These are phyloP conservation scores for Ichthyophonus hoferi DNA, from an alignment of 208 protist species.

Conservation along the genomic window DNA sequence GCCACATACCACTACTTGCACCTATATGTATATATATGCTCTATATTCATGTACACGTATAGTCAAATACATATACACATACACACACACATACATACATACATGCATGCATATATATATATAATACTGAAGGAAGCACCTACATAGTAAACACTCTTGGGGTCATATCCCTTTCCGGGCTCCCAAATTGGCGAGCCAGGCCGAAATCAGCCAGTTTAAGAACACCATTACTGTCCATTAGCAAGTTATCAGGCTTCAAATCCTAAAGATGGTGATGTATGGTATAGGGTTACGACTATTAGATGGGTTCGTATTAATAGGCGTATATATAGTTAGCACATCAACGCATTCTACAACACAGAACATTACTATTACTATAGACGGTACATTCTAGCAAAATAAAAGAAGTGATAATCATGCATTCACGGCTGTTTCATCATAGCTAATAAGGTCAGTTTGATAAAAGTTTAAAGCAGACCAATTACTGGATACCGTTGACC, in stretches of 20 bases:
- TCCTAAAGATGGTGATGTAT: too few species aligned
- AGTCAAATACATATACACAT: not conserved
- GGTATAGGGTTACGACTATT: too few species aligned
- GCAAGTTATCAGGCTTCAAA: constrained; percentile 45
- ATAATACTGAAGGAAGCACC: not conserved
- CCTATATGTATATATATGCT: not conserved
- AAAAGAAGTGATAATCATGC: too few species aligned
- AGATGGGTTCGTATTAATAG: too few species aligned
- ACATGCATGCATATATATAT: not conserved
- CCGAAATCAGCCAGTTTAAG: constrained; percentile 44
- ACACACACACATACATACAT: not conserved
- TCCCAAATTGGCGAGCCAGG: constrained; percentile 44
- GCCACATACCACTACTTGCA: not conserved
- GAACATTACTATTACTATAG: too few species aligned
- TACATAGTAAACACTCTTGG: constrained; percentile 39
- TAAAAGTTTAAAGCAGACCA: too few species aligned
- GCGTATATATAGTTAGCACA: too few species aligned
- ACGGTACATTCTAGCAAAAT: too few species aligned
- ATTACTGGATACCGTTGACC: too few species aligned
- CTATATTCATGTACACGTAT: not conserved
- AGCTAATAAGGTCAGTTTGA: too few species aligned
- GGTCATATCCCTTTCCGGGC: constrained; percentile 9
- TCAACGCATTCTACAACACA: too few species aligned
- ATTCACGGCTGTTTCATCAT: too few species aligned
- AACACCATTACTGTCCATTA: constrained; percentile 28